These are phyloP conservation scores for Zygosaccharomyces bisporus DNA, from an alignment of 805 yeast genomes.

Conservation along the genomic window DNA sequence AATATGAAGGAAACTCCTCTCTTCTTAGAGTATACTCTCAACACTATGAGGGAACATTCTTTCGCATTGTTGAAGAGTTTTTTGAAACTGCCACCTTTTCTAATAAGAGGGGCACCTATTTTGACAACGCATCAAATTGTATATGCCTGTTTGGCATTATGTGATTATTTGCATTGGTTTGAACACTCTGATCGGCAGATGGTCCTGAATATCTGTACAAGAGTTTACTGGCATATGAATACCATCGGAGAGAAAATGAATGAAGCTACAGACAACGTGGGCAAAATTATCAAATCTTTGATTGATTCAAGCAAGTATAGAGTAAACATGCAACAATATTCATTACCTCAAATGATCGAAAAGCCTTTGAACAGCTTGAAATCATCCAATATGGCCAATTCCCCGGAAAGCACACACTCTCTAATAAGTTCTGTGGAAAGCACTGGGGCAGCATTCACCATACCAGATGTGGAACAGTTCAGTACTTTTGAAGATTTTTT, in stretches of 20 bases:
- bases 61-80: constrained; percentile 45
- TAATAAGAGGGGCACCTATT: constrained; percentile 54
- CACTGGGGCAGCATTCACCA: constrained; percentile 16
- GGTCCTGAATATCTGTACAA: constrained; percentile 46
- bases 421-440: constrained; percentile 14
- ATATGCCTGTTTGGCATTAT: constrained; percentile 51
- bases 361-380: constrained; percentile 8
- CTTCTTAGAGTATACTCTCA: constrained; percentile 33
- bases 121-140: constrained; percentile 50
- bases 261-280: constrained; percentile 59
- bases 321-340: constrained; percentile 16
- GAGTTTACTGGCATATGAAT: constrained; percentile 56
- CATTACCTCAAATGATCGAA: constrained; percentile 6
- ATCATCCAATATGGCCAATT: constrained; percentile 5
- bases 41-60: constrained; percentile 45
- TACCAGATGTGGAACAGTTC: constrained; percentile 49
- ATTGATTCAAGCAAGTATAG: constrained; percentile 43
- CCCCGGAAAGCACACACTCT: constrained; percentile 13
- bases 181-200: constrained; percentile 40
- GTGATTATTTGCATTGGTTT: constrained; percentile 44
- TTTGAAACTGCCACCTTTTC: constrained; percentile 41
- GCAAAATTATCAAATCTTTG: constrained; percentile 49
- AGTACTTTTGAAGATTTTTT: constrained; percentile 56
- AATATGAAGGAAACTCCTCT: constrained; percentile 23
- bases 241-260: constrained; percentile 53